A percentile compares a stretch with the other conserved stretches of the same genome.
These are phyloP conservation scores for Salix suchowensis DNA, from an alignment of 345 rosid species.

Conservation along the genomic window DNA sequence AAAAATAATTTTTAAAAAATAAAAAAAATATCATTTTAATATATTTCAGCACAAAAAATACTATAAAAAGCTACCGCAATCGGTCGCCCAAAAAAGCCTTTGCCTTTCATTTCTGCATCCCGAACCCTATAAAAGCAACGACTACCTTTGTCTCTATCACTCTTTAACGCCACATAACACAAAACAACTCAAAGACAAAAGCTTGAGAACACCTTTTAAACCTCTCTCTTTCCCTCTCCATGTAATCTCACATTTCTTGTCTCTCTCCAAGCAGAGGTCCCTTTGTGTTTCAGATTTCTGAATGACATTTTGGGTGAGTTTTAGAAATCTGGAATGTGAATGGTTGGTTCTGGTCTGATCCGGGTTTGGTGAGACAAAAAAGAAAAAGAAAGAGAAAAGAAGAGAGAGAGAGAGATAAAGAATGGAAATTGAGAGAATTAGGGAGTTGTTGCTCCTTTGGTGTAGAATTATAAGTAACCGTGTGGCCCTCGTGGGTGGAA, in stretches of 20 bases:
- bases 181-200: neutral
- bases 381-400: neutral
- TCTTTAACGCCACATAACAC: neutral
- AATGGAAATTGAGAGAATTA: slow-evolving; percentile 45
- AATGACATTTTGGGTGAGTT: neutral
- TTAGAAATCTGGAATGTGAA: neutral
- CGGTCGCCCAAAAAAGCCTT: too few species aligned
- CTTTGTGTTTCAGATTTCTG: neutral
- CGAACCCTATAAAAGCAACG: neutral
- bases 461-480: slow-evolving; percentile 34
- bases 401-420: neutral
- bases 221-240: neutral
- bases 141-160: neutral
- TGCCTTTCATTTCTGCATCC: too few species aligned
- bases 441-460: slow-evolving; percentile 39
- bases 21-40: too few species aligned
- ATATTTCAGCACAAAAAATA: too few species aligned
- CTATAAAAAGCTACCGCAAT: too few species aligned
- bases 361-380: slow-evolving; percentile 5
- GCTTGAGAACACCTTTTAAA: neutral
- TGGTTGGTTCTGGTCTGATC: slow-evolving; percentile 5
- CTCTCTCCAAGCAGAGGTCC: neutral
- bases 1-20: too few species aligned
- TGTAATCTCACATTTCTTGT: neutral
- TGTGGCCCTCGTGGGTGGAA: slow-evolving; percentile 57